phyloP scores from a whole-genome alignment of 2,329 filamentous ascomycete genomes.

The Blumeriella jaapii region DNA sequence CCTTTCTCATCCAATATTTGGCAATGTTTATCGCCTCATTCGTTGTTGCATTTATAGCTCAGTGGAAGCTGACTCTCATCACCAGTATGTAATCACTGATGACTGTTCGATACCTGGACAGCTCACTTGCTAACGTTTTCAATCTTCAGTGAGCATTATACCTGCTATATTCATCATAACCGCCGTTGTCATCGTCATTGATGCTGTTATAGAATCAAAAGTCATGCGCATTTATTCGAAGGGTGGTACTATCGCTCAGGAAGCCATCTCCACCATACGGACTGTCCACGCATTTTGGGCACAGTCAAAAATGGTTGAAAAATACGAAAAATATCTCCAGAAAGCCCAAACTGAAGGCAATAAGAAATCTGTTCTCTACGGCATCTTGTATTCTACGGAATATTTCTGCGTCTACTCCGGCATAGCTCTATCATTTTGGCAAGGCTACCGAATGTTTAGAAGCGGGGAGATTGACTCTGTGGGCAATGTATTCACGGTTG shows the following conservation, averaged over 20 bases:
- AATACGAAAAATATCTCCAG: constrained; percentile 33
- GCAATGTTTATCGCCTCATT: constrained; percentile 30
- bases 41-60: constrained; percentile 28
- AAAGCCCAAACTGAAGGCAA: constrained; percentile 30
- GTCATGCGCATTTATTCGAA: constrained; percentile 34
- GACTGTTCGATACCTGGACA: too few relatives aligned
- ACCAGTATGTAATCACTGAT: too few relatives aligned
- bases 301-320: constrained; percentile 31
- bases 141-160: constrained; percentile 8
- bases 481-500: constrained; percentile 38
- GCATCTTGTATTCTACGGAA: constrained; percentile 34
- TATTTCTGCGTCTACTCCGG: constrained; percentile 38
- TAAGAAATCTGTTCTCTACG: constrained; percentile 35
- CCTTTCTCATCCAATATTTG: constrained; percentile 31
- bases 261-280: constrained; percentile 37
- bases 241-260: constrained; percentile 36
- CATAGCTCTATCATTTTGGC: constrained; percentile 40
- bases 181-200: constrained; percentile 30
- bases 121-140: too few relatives aligned
- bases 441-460: constrained; percentile 36
- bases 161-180: too few relatives aligned
- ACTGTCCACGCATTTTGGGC: constrained; percentile 41
- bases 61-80: constrained; percentile 30
- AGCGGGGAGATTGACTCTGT: constrained; percentile 34
- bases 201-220: constrained; percentile 33